Evolutionary conservation across 495 filamentous ascomycete genomes (phyloP).

Genomic region (Cryomyces minteri): DNA sequence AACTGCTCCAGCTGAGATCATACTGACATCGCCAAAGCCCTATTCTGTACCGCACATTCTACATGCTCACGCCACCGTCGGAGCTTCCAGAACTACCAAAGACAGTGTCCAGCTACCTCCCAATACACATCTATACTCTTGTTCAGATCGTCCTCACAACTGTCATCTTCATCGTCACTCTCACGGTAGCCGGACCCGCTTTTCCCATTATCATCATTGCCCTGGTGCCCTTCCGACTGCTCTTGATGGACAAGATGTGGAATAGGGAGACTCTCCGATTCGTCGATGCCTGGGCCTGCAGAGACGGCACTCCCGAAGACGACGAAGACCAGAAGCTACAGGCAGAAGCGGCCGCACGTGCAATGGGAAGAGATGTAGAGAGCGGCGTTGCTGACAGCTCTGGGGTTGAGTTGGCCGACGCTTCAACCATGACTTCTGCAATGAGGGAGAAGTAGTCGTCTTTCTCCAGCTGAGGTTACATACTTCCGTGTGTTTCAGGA

Average conservation of each 20-base stretch:
- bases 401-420: no score
- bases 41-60: constrained; percentile 43
- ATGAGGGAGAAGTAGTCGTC: no score
- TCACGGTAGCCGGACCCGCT: constrained; percentile 43
- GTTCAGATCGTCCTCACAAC: constrained; percentile 41
- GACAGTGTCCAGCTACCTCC: constrained; percentile 29
- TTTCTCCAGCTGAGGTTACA: no score
- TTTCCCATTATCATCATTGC: constrained; percentile 53
- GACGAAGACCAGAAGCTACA: constrained; percentile 11
- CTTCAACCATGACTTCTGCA: no score
- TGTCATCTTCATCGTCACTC: constrained; percentile 43
- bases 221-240: constrained; percentile 41
- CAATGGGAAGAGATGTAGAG: no score
- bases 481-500: no score
- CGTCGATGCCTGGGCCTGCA: constrained; percentile 57
- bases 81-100: constrained; percentile 41
- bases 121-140: constrained; percentile 45
- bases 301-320: constrained; percentile 43
- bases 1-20: no score
- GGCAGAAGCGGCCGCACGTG: not conserved
- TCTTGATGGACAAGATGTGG: constrained; percentile 48
- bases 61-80: constrained; percentile 42
- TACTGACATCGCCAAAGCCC: constrained; percentile 19
- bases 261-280: constrained; percentile 37
- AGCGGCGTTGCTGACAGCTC: no score